Conservation (phyloP, 1,284 basidiomycete species). For the Marasmius oreades region DNA sequence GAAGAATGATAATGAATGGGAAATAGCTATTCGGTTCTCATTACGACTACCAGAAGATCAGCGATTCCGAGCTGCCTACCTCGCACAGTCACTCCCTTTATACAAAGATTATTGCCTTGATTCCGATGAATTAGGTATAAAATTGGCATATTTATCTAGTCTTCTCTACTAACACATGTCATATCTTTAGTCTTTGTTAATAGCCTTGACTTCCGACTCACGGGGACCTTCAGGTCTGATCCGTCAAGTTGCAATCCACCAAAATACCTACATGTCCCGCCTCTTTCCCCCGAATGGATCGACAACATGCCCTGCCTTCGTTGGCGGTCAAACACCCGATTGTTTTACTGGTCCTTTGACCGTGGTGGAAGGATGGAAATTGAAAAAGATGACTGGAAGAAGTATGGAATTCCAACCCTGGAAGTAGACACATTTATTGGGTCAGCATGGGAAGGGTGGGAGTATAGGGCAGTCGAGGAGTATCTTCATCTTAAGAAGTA, state of each 20-base stretch:
- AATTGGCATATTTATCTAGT: no score
- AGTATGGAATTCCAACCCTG: background rate
- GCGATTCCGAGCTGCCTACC: no score
- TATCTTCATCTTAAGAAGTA: background rate
- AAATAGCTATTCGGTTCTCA: no score
- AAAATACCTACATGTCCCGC: background rate
- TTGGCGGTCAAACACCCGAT: background rate
- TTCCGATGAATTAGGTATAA: no score
- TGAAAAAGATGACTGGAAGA: background rate
- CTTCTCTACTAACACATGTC: background rate
- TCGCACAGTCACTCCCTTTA: no score
- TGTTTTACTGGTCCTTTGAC: background rate
- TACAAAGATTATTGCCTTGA: no score
- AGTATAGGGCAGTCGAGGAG: background rate
- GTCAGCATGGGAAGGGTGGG: background rate
- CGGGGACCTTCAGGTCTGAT: background rate
- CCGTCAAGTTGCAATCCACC: background rate
- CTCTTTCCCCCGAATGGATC: background rate
- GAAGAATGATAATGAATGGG: no score
- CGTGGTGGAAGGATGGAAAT: background rate
- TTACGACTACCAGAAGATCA: no score
- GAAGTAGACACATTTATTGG: background rate
- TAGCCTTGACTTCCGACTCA: background rate
- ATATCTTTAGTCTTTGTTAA: background rate
- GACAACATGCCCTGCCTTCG: background rate